Evolutionary conservation across 257 asterid species (phyloP).

Genomic region (Gentiana macrophylla): DNA sequence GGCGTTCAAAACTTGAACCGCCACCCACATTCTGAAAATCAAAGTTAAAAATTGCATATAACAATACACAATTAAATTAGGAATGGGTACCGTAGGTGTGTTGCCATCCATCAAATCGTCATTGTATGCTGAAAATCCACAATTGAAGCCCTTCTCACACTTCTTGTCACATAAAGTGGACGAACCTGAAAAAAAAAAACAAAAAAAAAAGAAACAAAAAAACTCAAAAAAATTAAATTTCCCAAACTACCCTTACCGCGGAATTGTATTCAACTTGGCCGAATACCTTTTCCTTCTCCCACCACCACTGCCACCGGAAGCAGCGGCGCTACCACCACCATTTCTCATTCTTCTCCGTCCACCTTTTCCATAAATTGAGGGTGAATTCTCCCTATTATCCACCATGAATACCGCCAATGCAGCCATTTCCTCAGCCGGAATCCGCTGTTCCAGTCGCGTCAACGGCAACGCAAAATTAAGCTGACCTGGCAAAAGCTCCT

Average conservation of each 20-base stretch:
- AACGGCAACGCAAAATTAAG: constrained; percentile 75
- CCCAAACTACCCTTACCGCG: constrained; percentile 51
- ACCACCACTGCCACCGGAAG: constrained; percentile 4
- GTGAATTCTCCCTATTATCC: constrained; percentile 16
- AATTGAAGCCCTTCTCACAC: too few relatives aligned
- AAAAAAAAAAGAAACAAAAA: too few relatives aligned
- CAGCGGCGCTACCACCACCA: background rate
- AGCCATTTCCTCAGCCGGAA: constrained; percentile 88
- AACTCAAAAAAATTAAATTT: background rate
- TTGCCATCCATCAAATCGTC: too few relatives aligned
- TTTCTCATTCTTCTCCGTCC: constrained; percentile 19
- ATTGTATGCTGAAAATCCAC: too few relatives aligned
- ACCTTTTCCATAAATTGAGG: constrained; percentile 17
- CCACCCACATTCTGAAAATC: too few relatives aligned
- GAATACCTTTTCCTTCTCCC: constrained; percentile 28
- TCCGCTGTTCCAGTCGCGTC: constrained; percentile 41
- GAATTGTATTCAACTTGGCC: constrained; percentile 58
- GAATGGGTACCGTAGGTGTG: too few relatives aligned
- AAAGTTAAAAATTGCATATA: too few relatives aligned
- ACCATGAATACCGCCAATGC: constrained; percentile 73
- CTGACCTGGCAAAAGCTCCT: constrained; percentile 79
- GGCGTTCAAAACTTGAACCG: too few relatives aligned
- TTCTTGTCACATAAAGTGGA: too few relatives aligned
- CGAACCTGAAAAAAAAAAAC: too few relatives aligned
- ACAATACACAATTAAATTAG: too few relatives aligned